These are phyloP conservation scores for Trametes punicea DNA, from an alignment of 768 basidiomycete genomes.

Conservation along the genomic window DNA sequence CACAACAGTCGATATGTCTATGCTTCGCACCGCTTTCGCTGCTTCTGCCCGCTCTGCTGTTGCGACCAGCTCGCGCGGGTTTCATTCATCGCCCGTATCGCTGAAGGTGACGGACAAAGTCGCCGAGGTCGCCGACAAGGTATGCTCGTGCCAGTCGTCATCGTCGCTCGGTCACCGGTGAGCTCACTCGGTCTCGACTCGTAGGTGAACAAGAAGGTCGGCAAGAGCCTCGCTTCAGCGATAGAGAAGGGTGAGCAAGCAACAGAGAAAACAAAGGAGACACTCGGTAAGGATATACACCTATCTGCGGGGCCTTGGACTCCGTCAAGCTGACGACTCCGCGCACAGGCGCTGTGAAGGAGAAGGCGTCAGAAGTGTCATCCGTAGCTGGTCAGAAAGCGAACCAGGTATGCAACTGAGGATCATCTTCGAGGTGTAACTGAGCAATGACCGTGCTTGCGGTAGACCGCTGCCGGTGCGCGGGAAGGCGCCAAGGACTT, in stretches of 20 bases:
- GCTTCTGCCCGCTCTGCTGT: constrained; percentile 21
- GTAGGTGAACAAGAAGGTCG: constrained; percentile 41
- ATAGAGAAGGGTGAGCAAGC: constrained; percentile 42
- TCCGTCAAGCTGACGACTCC: too few species aligned
- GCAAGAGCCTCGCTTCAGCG: constrained; percentile 37
- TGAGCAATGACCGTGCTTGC: neutral
- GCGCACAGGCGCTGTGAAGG: constrained; percentile 34
- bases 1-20: constrained; percentile 15
- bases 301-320: too few species aligned
- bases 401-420: constrained; percentile 34
- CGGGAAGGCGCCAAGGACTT: constrained; percentile 27
- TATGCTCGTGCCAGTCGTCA: constrained; percentile 21
- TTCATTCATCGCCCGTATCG: constrained; percentile 32
- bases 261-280: constrained; percentile 37
- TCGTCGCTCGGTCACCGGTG: too few species aligned
- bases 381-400: constrained; percentile 36
- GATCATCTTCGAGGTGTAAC: neutral
- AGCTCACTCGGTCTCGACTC: neutral
- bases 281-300: constrained; percentile 28
- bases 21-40: constrained; percentile 30
- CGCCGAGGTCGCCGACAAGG: constrained; percentile 37
- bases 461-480: constrained; percentile 25
- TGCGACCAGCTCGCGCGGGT: constrained; percentile 19
- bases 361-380: constrained; percentile 37
- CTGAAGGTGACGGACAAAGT: constrained; percentile 39